These are phyloP conservation scores for Penium margaritaceum DNA, from an alignment of 139 green algal species.

Conservation along the genomic window DNA sequence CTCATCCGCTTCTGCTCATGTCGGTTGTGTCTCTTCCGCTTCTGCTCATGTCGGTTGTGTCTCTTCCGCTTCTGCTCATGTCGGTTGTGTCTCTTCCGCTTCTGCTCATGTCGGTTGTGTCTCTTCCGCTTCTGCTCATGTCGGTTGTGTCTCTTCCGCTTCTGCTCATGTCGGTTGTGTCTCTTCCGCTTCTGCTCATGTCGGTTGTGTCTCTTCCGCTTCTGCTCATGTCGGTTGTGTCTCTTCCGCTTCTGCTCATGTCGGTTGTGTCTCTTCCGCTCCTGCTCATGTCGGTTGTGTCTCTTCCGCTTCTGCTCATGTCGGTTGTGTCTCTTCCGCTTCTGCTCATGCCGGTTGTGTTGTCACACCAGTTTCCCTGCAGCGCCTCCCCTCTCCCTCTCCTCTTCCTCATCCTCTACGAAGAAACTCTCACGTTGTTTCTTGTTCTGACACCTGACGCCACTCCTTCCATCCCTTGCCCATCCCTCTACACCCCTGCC, in stretches of 20 bases:
- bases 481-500: background rate
- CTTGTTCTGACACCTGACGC: background rate
- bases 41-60: conserved; percentile 56
- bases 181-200: too few species aligned
- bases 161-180: conserved; percentile 50
- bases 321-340: conserved; percentile 71
- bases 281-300: conserved; percentile 50
- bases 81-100: conserved; percentile 71
- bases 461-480: too few species aligned
- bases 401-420: too few species aligned
- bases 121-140: too few species aligned
- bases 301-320: too few species aligned
- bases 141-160: too few species aligned
- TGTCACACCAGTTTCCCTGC: background rate
- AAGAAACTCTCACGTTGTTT: background rate
- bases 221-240: too few species aligned
- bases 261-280: too few species aligned
- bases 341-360: background rate
- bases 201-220: conserved; percentile 71
- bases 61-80: conserved; percentile 53
- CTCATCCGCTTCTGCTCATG: too few species aligned
- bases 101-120: too few species aligned
- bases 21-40: conserved; percentile 71
- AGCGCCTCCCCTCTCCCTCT: too few species aligned
- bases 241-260: too few species aligned